A percentile compares a stretch with the other conserved stretches of the same genome.
Conservation (phyloP, 257 asterid species). For the Galeopsis tetrahit region DNA sequence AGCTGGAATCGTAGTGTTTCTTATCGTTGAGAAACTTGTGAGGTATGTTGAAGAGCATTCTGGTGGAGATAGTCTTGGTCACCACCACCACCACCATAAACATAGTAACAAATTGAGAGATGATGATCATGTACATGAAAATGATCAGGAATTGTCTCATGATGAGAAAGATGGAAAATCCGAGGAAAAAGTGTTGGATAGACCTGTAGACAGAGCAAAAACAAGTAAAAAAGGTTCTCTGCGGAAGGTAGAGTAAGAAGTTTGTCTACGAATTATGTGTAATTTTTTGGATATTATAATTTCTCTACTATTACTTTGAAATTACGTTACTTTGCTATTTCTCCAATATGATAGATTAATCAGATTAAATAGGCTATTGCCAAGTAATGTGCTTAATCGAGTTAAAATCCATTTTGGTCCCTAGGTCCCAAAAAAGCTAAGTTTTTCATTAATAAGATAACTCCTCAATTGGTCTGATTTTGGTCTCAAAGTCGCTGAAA, state of each 20-base stretch:
- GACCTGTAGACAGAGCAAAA: conserved; percentile 45
- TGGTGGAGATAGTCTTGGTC: conserved; percentile 66
- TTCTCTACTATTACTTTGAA: conserved; percentile 1
- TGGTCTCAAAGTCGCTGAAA: no score
- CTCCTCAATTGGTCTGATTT: no score
- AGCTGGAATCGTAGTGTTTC: conserved; percentile 92
- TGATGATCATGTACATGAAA: conserved; percentile 51
- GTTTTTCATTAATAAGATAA: no score
- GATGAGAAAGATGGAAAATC: conserved; percentile 46
- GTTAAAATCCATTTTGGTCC: no score
- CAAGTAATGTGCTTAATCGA: not conserved
- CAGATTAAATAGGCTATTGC: conserved; percentile 17
- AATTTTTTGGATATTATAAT: not conserved
- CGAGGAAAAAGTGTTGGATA: conserved; percentile 44
- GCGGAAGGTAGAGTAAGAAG: conserved; percentile 68
- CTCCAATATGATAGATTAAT: conserved; percentile 26
- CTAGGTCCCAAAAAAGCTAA: no score
- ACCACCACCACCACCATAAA: conserved; percentile 79
- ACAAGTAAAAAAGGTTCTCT: conserved; percentile 44
- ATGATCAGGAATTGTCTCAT: conserved; percentile 43
- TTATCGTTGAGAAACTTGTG: conserved; percentile 90
- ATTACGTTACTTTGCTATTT: not conserved
- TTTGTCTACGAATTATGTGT: conserved; percentile 20
- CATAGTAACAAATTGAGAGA: conserved; percentile 53
- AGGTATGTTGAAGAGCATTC: conserved; percentile 86